Conservation (phyloP, 83 land plant genomes). For the Diphasiastrum complanatum region DNA sequence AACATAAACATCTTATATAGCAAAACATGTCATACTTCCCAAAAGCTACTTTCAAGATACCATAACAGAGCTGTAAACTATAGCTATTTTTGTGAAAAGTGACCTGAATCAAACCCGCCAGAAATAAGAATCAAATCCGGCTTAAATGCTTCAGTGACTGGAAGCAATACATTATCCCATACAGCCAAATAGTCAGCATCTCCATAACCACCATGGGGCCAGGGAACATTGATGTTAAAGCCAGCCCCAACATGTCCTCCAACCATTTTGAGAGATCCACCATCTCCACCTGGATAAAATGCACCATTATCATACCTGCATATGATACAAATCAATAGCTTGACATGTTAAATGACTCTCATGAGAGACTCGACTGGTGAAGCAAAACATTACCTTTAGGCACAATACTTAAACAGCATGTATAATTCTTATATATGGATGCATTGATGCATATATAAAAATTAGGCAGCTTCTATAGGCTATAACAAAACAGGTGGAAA, state of each 20-base stretch:
- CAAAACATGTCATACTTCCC: background rate
- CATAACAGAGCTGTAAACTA: background rate
- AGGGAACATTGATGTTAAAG: slow-evolving; percentile 85
- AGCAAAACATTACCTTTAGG: too few relatives aligned
- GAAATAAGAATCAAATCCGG: slow-evolving; percentile 78
- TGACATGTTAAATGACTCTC: background rate
- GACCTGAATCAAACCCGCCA: slow-evolving; percentile 96
- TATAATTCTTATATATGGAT: too few relatives aligned
- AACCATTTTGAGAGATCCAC: slow-evolving; percentile 50
- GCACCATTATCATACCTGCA: slow-evolving; percentile 64
- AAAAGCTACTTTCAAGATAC: background rate
- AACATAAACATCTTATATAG: too few relatives aligned
- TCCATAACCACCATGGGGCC: slow-evolving; percentile 77
- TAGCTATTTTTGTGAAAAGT: background rate
- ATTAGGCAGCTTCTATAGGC: too few relatives aligned
- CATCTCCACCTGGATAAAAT: slow-evolving; percentile 70
- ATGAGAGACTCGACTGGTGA: too few relatives aligned
- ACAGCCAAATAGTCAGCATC: slow-evolving; percentile 90
- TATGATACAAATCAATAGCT: background rate
- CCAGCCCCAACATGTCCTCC: slow-evolving; percentile 71
- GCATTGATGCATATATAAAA: too few relatives aligned
- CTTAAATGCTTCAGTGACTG: slow-evolving; percentile 57
- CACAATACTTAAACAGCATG: too few relatives aligned
- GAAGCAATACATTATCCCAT: slow-evolving; percentile 79
- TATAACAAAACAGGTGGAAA: too few relatives aligned